Percentiles rank a stretch among this genome's conserved stretches.
These are phyloP conservation scores for Solanum arcanum DNA, from an alignment of 257 asterid genomes.

Conservation along the genomic window DNA sequence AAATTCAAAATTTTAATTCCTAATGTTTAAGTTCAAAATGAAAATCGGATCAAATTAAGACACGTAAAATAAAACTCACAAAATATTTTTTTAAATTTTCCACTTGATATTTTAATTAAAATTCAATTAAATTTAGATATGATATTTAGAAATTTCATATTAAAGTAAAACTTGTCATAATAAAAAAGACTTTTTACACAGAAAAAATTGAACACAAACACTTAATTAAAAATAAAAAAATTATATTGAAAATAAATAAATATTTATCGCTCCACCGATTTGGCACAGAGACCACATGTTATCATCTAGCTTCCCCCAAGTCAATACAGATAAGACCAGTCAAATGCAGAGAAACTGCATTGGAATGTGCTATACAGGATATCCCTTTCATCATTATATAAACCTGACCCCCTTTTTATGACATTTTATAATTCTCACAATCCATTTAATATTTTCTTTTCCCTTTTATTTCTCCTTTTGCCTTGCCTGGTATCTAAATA, in stretches of 20 bases:
- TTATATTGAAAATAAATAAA: fast-evolving
- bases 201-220: fast-evolving
- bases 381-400: slow-evolving; percentile 18
- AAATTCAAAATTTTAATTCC: not conserved
- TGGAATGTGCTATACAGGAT: slow-evolving; percentile 3
- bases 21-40: not conserved
- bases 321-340: slow-evolving; percentile 10
- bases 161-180: fast-evolving
- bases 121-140: no score
- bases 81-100: no score
- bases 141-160: fast-evolving
- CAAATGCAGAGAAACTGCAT: slow-evolving; percentile 14
- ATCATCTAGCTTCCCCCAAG: not conserved
- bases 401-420: slow-evolving; percentile 11
- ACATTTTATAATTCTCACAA: slow-evolving; percentile 13
- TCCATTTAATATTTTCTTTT: slow-evolving; percentile 1
- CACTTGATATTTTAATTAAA: no score
- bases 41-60: not conserved
- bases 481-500: not conserved
- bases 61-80: not conserved
- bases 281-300: not conserved
- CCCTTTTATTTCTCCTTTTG: not conserved
- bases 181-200: no score
- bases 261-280: no score
- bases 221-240: fast-evolving